Conservation (phyloP, 192 early-diverging fungal genomes). For the Coemansia sp. region DNA sequence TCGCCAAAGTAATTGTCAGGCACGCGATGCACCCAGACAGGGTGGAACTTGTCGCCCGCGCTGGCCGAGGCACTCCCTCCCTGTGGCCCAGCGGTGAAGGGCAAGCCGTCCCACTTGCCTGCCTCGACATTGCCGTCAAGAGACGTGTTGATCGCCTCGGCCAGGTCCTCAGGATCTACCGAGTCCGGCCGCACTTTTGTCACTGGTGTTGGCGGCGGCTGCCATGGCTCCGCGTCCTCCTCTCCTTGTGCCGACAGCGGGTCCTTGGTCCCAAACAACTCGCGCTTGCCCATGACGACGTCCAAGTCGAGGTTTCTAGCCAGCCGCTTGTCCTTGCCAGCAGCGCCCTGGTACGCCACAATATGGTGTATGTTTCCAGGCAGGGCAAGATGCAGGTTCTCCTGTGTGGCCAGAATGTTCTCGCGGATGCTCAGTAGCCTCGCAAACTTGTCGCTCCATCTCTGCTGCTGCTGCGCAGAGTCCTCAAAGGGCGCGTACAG, state of each 20-base stretch:
- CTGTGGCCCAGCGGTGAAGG: neutral
- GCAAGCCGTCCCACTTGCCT: neutral
- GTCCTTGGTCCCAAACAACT: conserved; percentile 28
- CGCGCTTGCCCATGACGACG: conserved; percentile 35
- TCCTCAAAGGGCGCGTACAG: conserved; percentile 48
- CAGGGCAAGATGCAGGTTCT: conserved; percentile 48
- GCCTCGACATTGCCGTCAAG: conserved; percentile 6
- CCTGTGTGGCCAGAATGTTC: conserved; percentile 27
- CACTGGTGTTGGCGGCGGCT: conserved; percentile 44
- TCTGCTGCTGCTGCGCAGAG: conserved; percentile 34
- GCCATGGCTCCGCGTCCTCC: neutral
- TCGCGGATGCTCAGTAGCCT: conserved; percentile 38
- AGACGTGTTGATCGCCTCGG: conserved; percentile 46
- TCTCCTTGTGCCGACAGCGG: neutral
- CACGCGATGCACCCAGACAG: conserved; percentile 45
- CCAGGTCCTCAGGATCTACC: conserved; percentile 34
- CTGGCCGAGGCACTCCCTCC: neutral
- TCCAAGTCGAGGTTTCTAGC: conserved; percentile 25
- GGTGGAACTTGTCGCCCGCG: conserved; percentile 31
- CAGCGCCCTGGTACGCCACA: conserved; percentile 25
- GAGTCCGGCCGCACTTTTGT: conserved; percentile 37
- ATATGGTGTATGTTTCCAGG: conserved; percentile 51
- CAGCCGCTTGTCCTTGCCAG: conserved; percentile 16
- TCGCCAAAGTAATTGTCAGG: conserved; percentile 38
- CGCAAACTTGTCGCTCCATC: conserved; percentile 43